Conservation (phyloP, 1,284 basidiomycete species). For the Leccinum pachyderme region DNA sequence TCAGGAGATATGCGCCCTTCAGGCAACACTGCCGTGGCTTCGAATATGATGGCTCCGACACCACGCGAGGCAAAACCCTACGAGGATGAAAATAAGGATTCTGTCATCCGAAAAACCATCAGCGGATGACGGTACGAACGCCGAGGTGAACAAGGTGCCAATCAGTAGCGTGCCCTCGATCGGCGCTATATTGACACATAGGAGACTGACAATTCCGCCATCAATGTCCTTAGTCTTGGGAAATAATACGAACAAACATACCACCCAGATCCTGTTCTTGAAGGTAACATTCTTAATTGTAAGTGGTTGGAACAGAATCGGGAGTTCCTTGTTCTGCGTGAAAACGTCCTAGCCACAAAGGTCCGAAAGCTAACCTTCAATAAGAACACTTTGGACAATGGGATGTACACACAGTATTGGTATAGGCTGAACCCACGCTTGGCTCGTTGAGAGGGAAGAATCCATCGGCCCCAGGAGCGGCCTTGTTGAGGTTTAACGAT, state of each 20-base stretch:
- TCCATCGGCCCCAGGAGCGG: constrained; percentile 47
- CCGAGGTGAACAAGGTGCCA: constrained; percentile 80
- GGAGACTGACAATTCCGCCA: constrained; percentile 48
- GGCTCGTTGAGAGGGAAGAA: constrained; percentile 66
- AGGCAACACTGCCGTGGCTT: constrained; percentile 70
- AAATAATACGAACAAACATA: constrained; percentile 23
- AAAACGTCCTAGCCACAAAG: constrained; percentile 37
- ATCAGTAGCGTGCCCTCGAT: constrained; percentile 70
- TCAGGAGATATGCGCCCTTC: constrained; percentile 77
- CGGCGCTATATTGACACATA: constrained; percentile 77
- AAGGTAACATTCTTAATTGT: constrained; percentile 62
- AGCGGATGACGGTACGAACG: constrained; percentile 33
- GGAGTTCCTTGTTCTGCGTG: constrained; percentile 45
- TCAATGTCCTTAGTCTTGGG: not conserved
- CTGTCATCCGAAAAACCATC: not conserved
- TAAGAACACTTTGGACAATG: not conserved
- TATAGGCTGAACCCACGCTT: constrained; percentile 50
- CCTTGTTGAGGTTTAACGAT: constrained; percentile 40
- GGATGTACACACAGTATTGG: constrained; percentile 32
- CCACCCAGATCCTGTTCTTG: constrained; percentile 71
- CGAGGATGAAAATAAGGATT: not conserved
- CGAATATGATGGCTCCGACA: constrained; percentile 62
- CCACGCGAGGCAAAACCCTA: constrained; percentile 60
- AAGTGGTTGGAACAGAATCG: constrained; percentile 67
- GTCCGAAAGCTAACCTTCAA: not conserved